Base-by-base conservation (phyloP, 2,329 filamentous ascomycete species). In the Fusarium luffae region DNA sequence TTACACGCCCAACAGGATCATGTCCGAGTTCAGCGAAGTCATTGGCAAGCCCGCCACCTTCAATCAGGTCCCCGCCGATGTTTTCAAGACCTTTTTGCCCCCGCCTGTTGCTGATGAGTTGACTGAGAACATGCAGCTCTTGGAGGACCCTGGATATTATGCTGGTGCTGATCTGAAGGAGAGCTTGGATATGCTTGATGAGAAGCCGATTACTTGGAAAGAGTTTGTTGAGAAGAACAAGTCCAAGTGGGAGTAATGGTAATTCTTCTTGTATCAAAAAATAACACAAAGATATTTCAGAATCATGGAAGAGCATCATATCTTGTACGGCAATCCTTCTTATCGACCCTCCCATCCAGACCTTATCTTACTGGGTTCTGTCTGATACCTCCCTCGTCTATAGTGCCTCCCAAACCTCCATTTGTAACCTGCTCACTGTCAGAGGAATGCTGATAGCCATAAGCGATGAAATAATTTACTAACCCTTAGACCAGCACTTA, bases 81-180 rank as follows among this genome's bases (percentile, higher is more conserved):
- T 68, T 2, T 84, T 79, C 66, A 79, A 80, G 66, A 74, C 76
- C 1, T 79, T 78, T 57, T 52, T 83, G 13, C 71, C 76, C 3
- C 48, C 68, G 2, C 13, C 66, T 6, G 32, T 76, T 9, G 75
- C 76, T 1, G 68, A 79, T 52, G 82, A 84, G 65, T 48, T 84
- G 67, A 59, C 80, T 14, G 81, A 84, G 74, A 84, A 82, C 59
- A 78, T 82, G 75, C 67, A 78, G n/a, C 72, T 84, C 10, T 63
- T 83, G n/a, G 75, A 79, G 30, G 78, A 80, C 19, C 81, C 79
- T 7, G 82, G 81, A 2, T 84, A 83, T 66, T 84, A 80, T 34
- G 78, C 61, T 7, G 79, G 78, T 2, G 79, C 74, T 32, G 72
- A 75, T 42, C 59, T 82, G 11, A 70, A 72, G 13, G 76, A 77